A percentile compares a stretch with the other conserved stretches of the same genome.
These are phyloP conservation scores for Auxenochlorella pyrenoidosa DNA, from an alignment of 139 green algal species.

Conservation along the genomic window DNA sequence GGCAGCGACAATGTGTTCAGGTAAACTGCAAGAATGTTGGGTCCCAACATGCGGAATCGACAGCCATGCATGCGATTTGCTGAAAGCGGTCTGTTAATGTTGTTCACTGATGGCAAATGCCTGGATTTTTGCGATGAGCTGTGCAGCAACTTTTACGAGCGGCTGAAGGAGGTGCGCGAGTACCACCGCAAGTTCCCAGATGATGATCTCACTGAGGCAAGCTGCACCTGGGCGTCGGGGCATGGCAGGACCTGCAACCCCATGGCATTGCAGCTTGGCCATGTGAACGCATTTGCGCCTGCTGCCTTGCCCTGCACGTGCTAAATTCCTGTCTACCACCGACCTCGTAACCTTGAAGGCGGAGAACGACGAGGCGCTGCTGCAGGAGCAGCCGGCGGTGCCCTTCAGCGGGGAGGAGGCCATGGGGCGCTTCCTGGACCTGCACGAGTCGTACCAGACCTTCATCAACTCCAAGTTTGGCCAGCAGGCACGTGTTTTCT, in stretches of 20 bases:
- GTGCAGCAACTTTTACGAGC: slow-evolving; percentile 90
- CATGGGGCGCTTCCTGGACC: slow-evolving; percentile 91
- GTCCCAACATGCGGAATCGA: neutral
- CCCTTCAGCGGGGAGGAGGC: slow-evolving; percentile 92
- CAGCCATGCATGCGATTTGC: neutral
- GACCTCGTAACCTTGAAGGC: slow-evolving; percentile 34
- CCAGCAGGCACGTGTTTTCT: slow-evolving; percentile 23
- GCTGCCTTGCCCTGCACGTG: neutral
- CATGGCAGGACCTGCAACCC: too few relatives aligned
- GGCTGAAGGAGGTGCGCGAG: slow-evolving; percentile 90
- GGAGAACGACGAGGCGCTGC: slow-evolving; percentile 67
- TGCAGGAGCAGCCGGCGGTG: slow-evolving; percentile 61
- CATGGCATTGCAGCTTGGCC: too few relatives aligned
- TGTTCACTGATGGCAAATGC: neutral
- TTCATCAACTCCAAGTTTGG: slow-evolving; percentile 92
- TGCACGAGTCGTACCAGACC: slow-evolving; percentile 79
- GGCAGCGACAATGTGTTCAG: slow-evolving; percentile 55
- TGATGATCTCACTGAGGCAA: slow-evolving; percentile 76
- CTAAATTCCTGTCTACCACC: too few relatives aligned
- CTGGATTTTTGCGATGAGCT: neutral
- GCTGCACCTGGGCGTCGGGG: neutral
- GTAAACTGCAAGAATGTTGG: neutral
- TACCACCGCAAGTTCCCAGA: slow-evolving; percentile 83
- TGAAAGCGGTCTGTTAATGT: neutral
- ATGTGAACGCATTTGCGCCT: neutral